A percentile compares a stretch with the other conserved stretches of the same genome.
Evolutionary conservation across 2,329 filamentous ascomycete species (phyloP).

Genomic region (Cercospora zeina): DNA sequence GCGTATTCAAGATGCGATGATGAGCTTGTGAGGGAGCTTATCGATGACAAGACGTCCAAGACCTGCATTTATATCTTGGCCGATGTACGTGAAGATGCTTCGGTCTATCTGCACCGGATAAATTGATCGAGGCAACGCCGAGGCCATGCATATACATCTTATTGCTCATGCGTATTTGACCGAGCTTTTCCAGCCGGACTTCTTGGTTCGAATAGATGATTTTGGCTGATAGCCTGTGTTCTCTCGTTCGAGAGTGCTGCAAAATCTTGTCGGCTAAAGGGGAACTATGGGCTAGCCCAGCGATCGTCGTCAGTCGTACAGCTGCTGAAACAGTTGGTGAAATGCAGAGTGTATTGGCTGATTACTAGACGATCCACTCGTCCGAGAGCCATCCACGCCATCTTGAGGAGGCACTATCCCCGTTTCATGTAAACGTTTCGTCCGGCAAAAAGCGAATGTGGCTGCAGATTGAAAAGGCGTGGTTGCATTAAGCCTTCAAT

Average conservation of each 20-base stretch:
- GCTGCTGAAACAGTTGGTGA: not conserved
- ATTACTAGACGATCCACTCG: not conserved
- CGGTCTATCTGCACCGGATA: not conserved
- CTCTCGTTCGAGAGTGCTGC: not conserved
- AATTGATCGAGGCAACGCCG: not conserved
- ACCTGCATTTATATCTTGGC: not conserved
- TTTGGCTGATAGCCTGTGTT: not conserved
- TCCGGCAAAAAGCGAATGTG: not conserved
- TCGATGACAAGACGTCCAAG: constrained; percentile 1
- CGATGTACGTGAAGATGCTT: not conserved
- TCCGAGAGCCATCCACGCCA: not conserved
- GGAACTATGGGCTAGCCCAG: not conserved
- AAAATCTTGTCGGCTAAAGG: constrained; percentile 2
- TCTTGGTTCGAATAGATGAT: not conserved
- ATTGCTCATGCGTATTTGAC: not conserved
- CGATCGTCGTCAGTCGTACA: not conserved
- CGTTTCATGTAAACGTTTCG: not conserved
- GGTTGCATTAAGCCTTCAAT: not conserved
- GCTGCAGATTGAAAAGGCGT: not conserved
- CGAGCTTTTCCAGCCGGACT: not conserved
- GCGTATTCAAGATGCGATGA: not conserved
- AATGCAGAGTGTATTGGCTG: no score
- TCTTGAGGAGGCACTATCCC: not conserved
- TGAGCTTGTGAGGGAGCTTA: not conserved
- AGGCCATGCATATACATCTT: not conserved